Base-by-base conservation (phyloP, 352 stramenopile species). In the Globisporangium cystogenes region DNA sequence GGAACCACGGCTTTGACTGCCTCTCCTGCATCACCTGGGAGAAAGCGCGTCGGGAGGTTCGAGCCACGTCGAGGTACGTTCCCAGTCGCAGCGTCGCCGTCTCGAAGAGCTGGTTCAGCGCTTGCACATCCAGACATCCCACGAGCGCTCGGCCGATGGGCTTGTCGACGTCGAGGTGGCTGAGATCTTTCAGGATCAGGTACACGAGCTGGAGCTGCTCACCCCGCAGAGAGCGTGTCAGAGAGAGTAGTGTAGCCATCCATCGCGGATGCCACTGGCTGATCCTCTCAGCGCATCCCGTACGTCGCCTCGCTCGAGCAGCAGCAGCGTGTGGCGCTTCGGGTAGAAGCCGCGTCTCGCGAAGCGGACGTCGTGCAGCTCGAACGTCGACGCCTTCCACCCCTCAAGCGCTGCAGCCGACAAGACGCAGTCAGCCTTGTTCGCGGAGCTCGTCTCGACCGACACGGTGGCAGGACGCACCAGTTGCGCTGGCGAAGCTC, bases 181-280 rank as follows among this genome's bases (percentile, higher is more conserved):
- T 54, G 35, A 70, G 33, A 37, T 64, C 46, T 47, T 58, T 64
- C 39, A 72, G 52, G 7, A 81, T 35, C 24, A 81, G 27, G 49
- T 69, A 82, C 16, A 62, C 62, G 14, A 66, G 24, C 49, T 79
- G 61, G 31, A 86, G 31, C 70, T 82, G 52, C n/a, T 16, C 6
- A 11, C 12, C 31, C 6, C 31, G 5, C 31, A 12, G 31, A 36
- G 21, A 26, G 48, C 16, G 37, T 23, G 39, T 23, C 16, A 21
- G 18, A n/a, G n/a, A n/a, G n/a, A n/a, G n/a, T n/a, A n/a, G n/a
- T n/a, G n/a, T n/a, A n/a, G n/a, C n/a, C n/a, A n/a, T n/a, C n/a
- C n/a, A n/a, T n/a, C n/a, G n/a, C n/a, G n/a, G n/a, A n/a, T n/a
- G n/a, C n/a, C n/a, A n/a, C n/a, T n/a, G n/a, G n/a, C n/a, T n/a